phyloP scores from a whole-genome alignment of 495 filamentous ascomycete species.

The Daldinia loculata region DNA sequence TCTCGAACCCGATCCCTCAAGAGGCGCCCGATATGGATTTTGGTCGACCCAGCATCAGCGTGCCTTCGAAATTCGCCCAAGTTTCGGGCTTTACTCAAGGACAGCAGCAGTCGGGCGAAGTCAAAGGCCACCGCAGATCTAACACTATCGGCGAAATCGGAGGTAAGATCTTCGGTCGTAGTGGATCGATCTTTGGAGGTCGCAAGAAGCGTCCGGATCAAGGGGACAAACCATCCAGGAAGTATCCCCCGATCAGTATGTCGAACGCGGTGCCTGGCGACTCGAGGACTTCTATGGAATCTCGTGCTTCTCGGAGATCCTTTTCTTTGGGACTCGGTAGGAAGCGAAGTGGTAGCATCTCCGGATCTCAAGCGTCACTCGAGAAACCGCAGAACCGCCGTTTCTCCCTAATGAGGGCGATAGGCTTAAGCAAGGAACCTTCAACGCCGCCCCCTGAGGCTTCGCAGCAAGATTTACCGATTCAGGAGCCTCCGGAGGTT shows the following conservation, averaged over 20 bases:
- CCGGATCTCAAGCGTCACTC: slow-evolving; percentile 59
- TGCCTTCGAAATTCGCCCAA: slow-evolving; percentile 60
- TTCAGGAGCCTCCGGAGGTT: slow-evolving; percentile 55
- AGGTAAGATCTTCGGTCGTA: slow-evolving; percentile 81
- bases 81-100: slow-evolving; percentile 55
- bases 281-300: slow-evolving; percentile 81
- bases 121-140: slow-evolving; percentile 86
- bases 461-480: slow-evolving; percentile 57
- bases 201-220: slow-evolving; percentile 57
- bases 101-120: slow-evolving; percentile 41
- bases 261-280: slow-evolving; percentile 65
- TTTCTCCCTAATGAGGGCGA: slow-evolving; percentile 80
- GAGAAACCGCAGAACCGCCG: slow-evolving; percentile 64
- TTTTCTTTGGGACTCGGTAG: slow-evolving; percentile 77
- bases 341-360: slow-evolving; percentile 70
- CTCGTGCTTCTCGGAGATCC: slow-evolving; percentile 70
- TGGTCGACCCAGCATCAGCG: slow-evolving; percentile 68
- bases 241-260: slow-evolving; percentile 84
- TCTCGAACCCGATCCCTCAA: slow-evolving; percentile 74
- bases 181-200: slow-evolving; percentile 78
- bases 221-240: slow-evolving; percentile 58
- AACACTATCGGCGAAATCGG: slow-evolving; percentile 85
- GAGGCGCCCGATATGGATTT: slow-evolving; percentile 57
- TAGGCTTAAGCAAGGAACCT: slow-evolving; percentile 60
- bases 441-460: slow-evolving; percentile 45